phyloP scores from a whole-genome alignment of 2,329 filamentous ascomycete genomes.

The Penicillium sumatraense region DNA sequence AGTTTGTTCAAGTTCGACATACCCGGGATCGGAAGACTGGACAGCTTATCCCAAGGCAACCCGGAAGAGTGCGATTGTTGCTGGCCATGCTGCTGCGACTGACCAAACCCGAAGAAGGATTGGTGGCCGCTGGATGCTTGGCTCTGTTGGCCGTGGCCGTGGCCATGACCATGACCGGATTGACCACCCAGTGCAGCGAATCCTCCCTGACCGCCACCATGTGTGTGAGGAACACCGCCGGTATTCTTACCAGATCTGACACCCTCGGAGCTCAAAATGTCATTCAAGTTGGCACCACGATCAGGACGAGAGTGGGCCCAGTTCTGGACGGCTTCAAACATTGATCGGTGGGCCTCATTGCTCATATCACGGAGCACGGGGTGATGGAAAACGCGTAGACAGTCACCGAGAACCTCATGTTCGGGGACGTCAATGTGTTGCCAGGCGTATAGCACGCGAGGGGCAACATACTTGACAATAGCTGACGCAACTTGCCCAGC shows the following conservation, averaged over 20 bases:
- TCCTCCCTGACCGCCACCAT: conserved; percentile 30
- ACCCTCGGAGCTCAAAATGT: conserved; percentile 78
- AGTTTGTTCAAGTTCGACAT: conserved; percentile 44
- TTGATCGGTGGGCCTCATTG: conserved; percentile 79
- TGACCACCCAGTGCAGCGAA: conserved; percentile 31
- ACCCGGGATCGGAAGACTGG: conserved; percentile 33
- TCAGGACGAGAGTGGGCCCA: conserved; percentile 77
- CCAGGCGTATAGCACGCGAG: conserved; percentile 89
- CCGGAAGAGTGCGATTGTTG: conserved; percentile 24
- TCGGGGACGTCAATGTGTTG: conserved; percentile 83
- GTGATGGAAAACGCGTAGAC: conserved; percentile 86
- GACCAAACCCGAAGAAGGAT: conserved; percentile 25
- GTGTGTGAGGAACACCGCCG: conserved; percentile 37
- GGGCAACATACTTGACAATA: conserved; percentile 84
- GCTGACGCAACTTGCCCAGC: conserved; percentile 74
- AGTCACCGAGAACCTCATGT: conserved; percentile 80
- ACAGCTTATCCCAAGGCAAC: conserved; percentile 29
- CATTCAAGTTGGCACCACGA: conserved; percentile 69
- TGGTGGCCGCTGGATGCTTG: conserved; percentile 22
- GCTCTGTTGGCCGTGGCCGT: conserved; percentile 13
- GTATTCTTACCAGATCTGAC: conserved; percentile 80
- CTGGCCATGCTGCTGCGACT: conserved; percentile 25
- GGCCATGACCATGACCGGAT: conserved; percentile 23
- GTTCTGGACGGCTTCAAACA: conserved; percentile 83
- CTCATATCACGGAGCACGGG: conserved; percentile 77